A percentile compares a stretch with the other conserved stretches of the same genome.
phyloP scores from a whole-genome alignment of 441 rosid species.

The Euphorbia schlechtendalii region DNA sequence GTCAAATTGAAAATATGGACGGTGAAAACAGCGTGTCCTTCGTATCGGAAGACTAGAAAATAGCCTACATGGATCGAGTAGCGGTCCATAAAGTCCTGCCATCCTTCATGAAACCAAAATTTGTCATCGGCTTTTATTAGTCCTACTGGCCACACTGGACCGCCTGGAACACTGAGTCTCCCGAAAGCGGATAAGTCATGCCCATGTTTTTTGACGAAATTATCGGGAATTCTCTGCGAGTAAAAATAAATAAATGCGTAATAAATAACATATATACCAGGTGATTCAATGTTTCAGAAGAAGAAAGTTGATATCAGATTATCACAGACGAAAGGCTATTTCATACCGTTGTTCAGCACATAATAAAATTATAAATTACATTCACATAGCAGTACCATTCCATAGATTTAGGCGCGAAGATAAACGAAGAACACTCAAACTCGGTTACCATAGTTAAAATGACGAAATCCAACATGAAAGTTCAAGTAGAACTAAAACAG shows the following conservation, averaged over 20 bases:
- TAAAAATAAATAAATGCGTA: conserved; percentile 18
- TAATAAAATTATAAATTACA: not conserved
- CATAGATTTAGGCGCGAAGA: not conserved
- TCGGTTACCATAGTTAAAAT: not conserved
- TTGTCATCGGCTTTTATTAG: conserved; percentile 65
- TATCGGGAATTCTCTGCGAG: conserved; percentile 93
- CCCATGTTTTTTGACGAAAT: conserved; percentile 71
- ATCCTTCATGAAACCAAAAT: conserved; percentile 86
- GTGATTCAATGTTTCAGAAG: conserved; percentile 2
- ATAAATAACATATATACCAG: conserved; percentile 1
- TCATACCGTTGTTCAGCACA: not conserved
- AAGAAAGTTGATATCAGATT: too few relatives aligned
- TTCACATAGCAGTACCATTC: not conserved
- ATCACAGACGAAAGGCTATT: not conserved
- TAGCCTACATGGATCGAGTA: conserved; percentile 79
- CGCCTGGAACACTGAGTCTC: conserved; percentile 80
- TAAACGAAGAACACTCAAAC: not conserved
- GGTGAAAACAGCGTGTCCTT: conserved; percentile 75
- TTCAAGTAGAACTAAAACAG: not conserved
- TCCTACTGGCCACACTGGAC: conserved; percentile 82
- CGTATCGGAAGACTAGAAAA: conserved; percentile 85
- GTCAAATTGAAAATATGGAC: conserved; percentile 83
- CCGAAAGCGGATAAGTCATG: conserved; percentile 71
- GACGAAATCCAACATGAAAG: not conserved
- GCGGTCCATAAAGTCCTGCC: conserved; percentile 88